These are phyloP conservation scores for Lachancea thermotolerans DNA, from an alignment of 805 yeast genomes.

Conservation along the genomic window DNA sequence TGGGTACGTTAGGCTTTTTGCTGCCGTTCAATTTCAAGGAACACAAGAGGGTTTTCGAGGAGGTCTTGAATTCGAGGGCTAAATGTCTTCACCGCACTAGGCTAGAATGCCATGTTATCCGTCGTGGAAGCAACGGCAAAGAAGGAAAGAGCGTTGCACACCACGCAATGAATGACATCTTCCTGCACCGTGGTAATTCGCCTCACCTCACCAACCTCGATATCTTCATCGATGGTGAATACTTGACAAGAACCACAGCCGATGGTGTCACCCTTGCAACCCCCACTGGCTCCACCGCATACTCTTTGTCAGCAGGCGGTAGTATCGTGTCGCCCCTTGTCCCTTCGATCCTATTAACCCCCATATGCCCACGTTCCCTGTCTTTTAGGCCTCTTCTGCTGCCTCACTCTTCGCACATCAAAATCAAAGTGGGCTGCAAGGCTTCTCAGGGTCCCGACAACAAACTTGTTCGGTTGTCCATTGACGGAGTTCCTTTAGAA, in stretches of 20 bases:
- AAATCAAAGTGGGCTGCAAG: slow-evolving; percentile 51
- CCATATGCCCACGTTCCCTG: slow-evolving; percentile 85
- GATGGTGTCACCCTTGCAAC: slow-evolving; percentile 84
- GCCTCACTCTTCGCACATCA: slow-evolving; percentile 72
- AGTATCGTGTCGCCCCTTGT: slow-evolving; percentile 87
- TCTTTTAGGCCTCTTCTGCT: slow-evolving; percentile 84
- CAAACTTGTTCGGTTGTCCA: slow-evolving; percentile 50
- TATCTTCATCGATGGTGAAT: slow-evolving; percentile 76
- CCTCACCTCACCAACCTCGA: slow-evolving; percentile 83
- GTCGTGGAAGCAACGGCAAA: slow-evolving; percentile 20
- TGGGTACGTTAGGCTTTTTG: slow-evolving; percentile 87
- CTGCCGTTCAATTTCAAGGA: slow-evolving; percentile 77
- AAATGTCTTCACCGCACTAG: slow-evolving; percentile 71
- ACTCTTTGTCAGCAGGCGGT: slow-evolving; percentile 85
- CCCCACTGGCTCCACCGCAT: slow-evolving; percentile 95
- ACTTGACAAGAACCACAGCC: slow-evolving; percentile 82
- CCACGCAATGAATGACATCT: slow-evolving; percentile 90
- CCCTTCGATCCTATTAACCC: slow-evolving; percentile 74
- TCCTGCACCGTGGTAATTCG: slow-evolving; percentile 78
- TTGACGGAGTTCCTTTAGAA: slow-evolving; percentile 79
- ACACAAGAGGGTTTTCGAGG: slow-evolving; percentile 51
- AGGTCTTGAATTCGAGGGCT: slow-evolving; percentile 62
- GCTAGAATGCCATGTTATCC: slow-evolving; percentile 64
- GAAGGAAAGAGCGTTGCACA: slow-evolving; percentile 8
- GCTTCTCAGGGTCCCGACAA: slow-evolving; percentile 32